phyloP scores from a whole-genome alignment of 1,284 basidiomycete species.

The Fomitiporia mediterranea region DNA sequence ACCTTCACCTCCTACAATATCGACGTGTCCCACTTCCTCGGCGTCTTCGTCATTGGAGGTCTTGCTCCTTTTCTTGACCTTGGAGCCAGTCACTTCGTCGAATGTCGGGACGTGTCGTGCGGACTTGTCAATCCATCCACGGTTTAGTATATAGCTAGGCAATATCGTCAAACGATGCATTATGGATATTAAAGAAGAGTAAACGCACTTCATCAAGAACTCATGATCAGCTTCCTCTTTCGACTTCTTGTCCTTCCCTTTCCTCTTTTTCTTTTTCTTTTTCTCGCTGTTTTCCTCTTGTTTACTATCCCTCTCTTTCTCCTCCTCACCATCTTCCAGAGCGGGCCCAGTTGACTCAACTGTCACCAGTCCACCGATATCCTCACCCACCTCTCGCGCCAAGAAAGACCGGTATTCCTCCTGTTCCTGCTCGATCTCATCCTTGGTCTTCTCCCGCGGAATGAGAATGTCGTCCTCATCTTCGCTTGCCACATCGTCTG shows the following conservation, averaged over 20 bases:
- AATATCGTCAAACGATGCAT: conserved; percentile 3
- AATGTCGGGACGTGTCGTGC: conserved; percentile 76
- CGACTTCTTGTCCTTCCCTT: conserved; percentile 34
- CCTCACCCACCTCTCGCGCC: conserved; percentile 77
- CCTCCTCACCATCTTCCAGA: conserved; percentile 22
- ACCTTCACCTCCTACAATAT: conserved; percentile 1
- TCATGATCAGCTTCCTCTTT: conserved; percentile 71
- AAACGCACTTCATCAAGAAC: conserved; percentile 84
- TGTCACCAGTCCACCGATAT: conserved; percentile 56
- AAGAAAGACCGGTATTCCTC: conserved; percentile 81
- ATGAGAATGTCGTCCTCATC: conserved; percentile 59
- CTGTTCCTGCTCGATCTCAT: conserved; percentile 70
- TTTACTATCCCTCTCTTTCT: conserved; percentile 31
- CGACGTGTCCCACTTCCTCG: conserved; percentile 22
- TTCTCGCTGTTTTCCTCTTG: conserved; percentile 27
- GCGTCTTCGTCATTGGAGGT: conserved; percentile 35
- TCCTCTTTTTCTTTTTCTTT: conserved; percentile 32
- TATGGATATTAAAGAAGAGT: conserved; percentile 2
- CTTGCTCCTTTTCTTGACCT: conserved; percentile 26
- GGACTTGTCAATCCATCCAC: conserved; percentile 88
- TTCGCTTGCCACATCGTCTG: conserved; percentile 41
- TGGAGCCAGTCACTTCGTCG: conserved; percentile 60
- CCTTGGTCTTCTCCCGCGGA: conserved; percentile 71
- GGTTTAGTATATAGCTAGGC: conserved; percentile 85
- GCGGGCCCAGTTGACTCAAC: conserved; percentile 32